Conservation (phyloP, 1,284 basidiomycete species). For the Moesziomyces parantarcticus region DNA sequence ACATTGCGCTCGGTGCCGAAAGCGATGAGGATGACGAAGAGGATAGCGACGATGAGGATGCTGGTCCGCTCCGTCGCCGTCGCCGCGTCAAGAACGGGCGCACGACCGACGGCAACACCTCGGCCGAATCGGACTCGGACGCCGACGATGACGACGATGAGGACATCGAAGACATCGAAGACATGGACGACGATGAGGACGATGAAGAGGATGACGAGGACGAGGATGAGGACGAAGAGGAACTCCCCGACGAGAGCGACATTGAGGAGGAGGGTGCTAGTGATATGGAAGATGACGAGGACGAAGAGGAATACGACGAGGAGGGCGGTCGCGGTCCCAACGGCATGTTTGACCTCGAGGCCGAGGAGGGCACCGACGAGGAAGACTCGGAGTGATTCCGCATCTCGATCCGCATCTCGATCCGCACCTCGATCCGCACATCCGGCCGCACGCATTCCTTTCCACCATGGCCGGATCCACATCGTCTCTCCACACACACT, state of each 20-base stretch:
- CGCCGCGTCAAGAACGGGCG: conserved; percentile 31
- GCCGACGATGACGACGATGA: conserved; percentile 43
- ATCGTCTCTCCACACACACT: no score
- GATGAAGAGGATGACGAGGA: conserved; percentile 32
- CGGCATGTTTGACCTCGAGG: conserved; percentile 50
- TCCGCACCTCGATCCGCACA: neutral
- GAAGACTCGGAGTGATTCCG: conserved; percentile 38
- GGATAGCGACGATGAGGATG: conserved; percentile 44
- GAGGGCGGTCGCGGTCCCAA: conserved; percentile 36
- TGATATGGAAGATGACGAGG: conserved; percentile 47
- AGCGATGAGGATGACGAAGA: conserved; percentile 48
- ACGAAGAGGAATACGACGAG: conserved; percentile 54
- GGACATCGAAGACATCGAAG: conserved; percentile 15
- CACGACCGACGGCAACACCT: conserved; percentile 41
- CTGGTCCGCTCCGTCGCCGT: conserved; percentile 30
- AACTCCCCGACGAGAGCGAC: conserved; percentile 49
- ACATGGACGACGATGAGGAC: conserved; percentile 24
- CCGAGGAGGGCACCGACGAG: conserved; percentile 49
- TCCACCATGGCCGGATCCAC: neutral
- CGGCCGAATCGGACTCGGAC: conserved; percentile 34
- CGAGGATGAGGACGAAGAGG: conserved; percentile 35
- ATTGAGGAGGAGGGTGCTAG: conserved; percentile 42
- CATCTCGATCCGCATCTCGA: neutral
- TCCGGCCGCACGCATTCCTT: neutral
- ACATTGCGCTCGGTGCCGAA: conserved; percentile 53